Base-by-base conservation (phyloP, 441 rosid species). In the Daphne laureola region DNA sequence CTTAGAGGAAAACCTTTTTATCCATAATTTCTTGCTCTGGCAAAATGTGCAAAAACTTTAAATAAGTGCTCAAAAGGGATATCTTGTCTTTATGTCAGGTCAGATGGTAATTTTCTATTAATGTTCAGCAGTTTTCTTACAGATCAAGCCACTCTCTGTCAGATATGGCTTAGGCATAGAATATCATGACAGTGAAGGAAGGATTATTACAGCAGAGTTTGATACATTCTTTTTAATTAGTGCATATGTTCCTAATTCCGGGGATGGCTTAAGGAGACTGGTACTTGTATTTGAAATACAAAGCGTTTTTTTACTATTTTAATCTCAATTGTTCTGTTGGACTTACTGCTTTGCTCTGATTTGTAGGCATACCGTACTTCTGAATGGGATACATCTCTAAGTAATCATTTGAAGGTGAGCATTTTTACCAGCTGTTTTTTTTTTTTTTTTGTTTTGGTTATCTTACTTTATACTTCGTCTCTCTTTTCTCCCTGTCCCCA, bases 221-320 rank as follows among this genome's bases (percentile, higher is more conserved):
- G 97, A 89, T 55, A 76, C 91, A 1, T 92, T 84, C 68, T 92
- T 78, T 78, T 68, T 89, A 55, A 54, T 92, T 65, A 67, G 64
- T n/a, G 71, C 76, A 17, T 89, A 89, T 49, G 87, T 92, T 58
- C 98, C 97, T 55, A 92, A 89, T 65, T 84, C 98, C 25, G 96
- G 98, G 51, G 98, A 92, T 63, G 98, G 97, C 77, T 70, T 92
- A 75, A 84, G 67, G 74, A 84, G 96, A 78, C 78, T 92, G 96
- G 97, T 89, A 81, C 65, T 51, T 57, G 48, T 53, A 41, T 52
- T 26, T 38, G 42, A 31, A 17, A 62, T 54, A 52, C 54, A 17
- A 9, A 49, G 12, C 49, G 15, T 45, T 31, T 53, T 51, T 17
- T 42, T 42, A 45, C 14, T 12, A 44, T 41, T 12, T 40, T 3